These are phyloP conservation scores for Suillus sp. DNA, from an alignment of 768 basidiomycete genomes.

Conservation along the genomic window DNA sequence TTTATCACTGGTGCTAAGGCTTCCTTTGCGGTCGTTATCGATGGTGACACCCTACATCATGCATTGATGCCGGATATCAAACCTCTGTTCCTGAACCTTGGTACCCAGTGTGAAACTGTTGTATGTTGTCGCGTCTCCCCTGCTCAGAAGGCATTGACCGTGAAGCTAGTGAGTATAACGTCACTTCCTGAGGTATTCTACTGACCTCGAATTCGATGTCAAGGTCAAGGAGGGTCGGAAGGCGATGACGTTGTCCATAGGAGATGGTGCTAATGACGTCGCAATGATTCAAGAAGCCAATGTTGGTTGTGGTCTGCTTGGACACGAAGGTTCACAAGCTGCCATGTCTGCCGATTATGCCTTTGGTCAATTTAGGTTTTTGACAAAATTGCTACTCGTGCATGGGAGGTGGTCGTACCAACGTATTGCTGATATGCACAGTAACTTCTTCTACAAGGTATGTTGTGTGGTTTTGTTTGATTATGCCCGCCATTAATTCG, in stretches of 20 bases:
- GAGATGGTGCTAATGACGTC: constrained; percentile 97
- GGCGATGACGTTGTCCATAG: constrained; percentile 96
- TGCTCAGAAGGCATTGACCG: constrained; percentile 96
- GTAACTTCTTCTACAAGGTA: constrained; percentile 98
- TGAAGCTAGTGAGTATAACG: constrained; percentile 69
- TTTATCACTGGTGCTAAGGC: constrained; percentile 66
- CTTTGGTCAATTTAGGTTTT: constrained; percentile 94
- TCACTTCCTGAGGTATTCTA: constrained; percentile 2
- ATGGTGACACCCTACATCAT: constrained; percentile 87
- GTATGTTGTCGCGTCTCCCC: constrained; percentile 98
- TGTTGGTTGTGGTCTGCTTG: constrained; percentile 91
- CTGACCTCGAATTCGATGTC: constrained; percentile 10
- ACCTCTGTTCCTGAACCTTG: constrained; percentile 84
- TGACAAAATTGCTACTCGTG: constrained; percentile 88
- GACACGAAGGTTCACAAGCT: constrained; percentile 95
- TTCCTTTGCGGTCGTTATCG: constrained; percentile 93
- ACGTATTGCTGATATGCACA: constrained; percentile 94
- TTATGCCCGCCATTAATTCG: constrained; percentile 12
- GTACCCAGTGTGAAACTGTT: constrained; percentile 96
- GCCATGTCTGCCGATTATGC: constrained; percentile 99
- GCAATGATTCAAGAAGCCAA: constrained; percentile 99
- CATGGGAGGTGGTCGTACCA: constrained; percentile 98
- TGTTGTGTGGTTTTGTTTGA: constrained; percentile 21
- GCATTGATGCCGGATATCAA: constrained; percentile 81
- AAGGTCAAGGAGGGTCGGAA: constrained; percentile 94